A percentile compares a stretch with the other conserved stretches of the same genome.
Evolutionary conservation across 1,139 yeast species (phyloP).

Genomic region (Kurtzmaniella quercitrusa): DNA sequence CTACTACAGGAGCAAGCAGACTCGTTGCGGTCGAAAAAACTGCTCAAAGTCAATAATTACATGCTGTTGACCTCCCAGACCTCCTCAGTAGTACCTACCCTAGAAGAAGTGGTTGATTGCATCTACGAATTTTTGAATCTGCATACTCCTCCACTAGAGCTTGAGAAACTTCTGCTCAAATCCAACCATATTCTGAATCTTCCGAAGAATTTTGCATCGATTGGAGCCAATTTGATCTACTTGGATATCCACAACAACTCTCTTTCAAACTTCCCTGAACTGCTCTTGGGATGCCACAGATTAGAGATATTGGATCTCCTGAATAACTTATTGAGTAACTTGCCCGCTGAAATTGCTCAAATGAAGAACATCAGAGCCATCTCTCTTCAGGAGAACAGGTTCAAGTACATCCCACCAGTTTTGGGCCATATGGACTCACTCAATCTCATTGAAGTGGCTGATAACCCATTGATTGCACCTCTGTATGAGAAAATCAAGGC

Average conservation of each 20-base stretch:
- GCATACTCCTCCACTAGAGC: conserved; percentile 30
- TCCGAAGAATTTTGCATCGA: conserved; percentile 43
- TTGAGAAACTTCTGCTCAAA: conserved; percentile 53
- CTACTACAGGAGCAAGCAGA: conserved; percentile 25
- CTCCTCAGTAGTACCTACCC: conserved; percentile 1
- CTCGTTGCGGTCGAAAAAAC: conserved; percentile 16
- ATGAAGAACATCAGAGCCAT: conserved; percentile 51
- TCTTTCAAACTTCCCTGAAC: conserved; percentile 49
- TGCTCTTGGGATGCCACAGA: conserved; percentile 33
- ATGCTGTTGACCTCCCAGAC: not conserved
- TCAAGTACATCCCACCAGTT: conserved; percentile 55
- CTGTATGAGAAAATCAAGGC: conserved; percentile 33
- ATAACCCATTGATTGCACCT: conserved; percentile 59
- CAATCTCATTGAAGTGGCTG: conserved; percentile 63
- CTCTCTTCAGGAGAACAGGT: conserved; percentile 58
- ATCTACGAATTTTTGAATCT: conserved; percentile 22
- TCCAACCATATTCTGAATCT: conserved; percentile 45
- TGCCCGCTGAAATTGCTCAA: conserved; percentile 38
- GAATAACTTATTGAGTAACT: conserved; percentile 42
- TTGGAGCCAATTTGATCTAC: conserved; percentile 48
- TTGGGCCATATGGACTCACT: conserved; percentile 51
- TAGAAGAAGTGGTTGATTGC: conserved; percentile 22
- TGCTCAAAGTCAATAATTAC: conserved; percentile 19
- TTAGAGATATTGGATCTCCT: conserved; percentile 71
- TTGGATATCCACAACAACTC: conserved; percentile 64